Evolutionary conservation across 306 rosid species (phyloP).

Genomic region (Arachis hypogaea): DNA sequence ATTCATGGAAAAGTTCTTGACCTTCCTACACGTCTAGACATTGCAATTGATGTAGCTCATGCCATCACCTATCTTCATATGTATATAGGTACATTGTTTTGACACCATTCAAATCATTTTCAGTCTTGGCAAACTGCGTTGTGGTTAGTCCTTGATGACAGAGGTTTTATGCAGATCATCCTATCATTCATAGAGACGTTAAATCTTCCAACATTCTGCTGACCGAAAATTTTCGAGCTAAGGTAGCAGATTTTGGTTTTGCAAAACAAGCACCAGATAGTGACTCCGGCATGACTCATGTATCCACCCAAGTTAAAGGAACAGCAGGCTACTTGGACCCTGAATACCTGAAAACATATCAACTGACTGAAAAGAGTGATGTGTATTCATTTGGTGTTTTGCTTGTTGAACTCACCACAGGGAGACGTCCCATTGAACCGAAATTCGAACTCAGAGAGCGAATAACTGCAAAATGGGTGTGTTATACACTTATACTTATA

Average conservation of each 20-base stretch:
- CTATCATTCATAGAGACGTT: slow-evolving; percentile 94
- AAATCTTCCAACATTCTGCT: slow-evolving; percentile 96
- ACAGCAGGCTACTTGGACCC: slow-evolving; percentile 99
- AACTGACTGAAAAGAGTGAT: slow-evolving; percentile 95
- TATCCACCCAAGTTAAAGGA: slow-evolving; percentile 95
- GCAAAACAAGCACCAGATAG: slow-evolving; percentile 88
- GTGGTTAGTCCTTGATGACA: slow-evolving; percentile 10
- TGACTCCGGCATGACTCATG: slow-evolving; percentile 87
- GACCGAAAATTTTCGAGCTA: slow-evolving; percentile 78
- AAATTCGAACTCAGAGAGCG: slow-evolving; percentile 78
- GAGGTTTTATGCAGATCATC: slow-evolving; percentile 64
- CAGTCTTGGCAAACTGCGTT: neutral
- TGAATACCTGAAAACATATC: slow-evolving; percentile 91
- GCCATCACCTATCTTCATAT: slow-evolving; percentile 96
- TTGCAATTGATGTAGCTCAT: slow-evolving; percentile 95
- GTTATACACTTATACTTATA: neutral
- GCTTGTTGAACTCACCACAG: slow-evolving; percentile 88
- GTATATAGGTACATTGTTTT: slow-evolving; percentile 69
- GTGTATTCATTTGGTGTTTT: slow-evolving; percentile 94
- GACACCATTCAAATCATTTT: slow-evolving; percentile 24
- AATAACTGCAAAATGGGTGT: slow-evolving; percentile 84
- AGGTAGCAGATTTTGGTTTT: slow-evolving; percentile 98
- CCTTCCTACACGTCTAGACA: slow-evolving; percentile 74
- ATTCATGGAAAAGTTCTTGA: slow-evolving; percentile 67
- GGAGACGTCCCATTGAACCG: slow-evolving; percentile 96